phyloP scores from a whole-genome alignment of 257 asterid genomes.

The Marsdenia floribunda region DNA sequence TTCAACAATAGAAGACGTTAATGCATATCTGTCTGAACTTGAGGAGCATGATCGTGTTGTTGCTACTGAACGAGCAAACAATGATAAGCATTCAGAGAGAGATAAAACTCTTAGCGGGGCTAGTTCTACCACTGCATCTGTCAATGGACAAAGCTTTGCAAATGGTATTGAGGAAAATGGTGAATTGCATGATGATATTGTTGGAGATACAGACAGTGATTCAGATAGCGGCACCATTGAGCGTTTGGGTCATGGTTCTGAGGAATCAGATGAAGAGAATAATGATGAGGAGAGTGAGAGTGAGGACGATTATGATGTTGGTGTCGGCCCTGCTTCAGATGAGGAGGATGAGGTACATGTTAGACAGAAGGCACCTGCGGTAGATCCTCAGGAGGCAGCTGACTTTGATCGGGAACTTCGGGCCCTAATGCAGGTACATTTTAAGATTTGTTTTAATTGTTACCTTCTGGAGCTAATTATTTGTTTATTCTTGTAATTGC shows the following conservation, averaged over 20 bases:
- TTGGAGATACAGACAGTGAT: conserved; percentile 70
- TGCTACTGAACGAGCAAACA: conserved; percentile 59
- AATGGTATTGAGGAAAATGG: conserved; percentile 72
- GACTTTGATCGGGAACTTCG: conserved; percentile 92
- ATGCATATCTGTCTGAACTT: conserved; percentile 68
- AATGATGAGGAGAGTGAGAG: conserved; percentile 68
- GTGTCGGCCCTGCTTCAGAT: conserved; percentile 68
- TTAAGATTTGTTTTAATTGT: neutral
- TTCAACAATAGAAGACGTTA: conserved; percentile 74
- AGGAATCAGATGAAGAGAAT: conserved; percentile 65
- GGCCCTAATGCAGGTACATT: conserved; percentile 88
- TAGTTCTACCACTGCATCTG: conserved; percentile 43
- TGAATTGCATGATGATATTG: conserved; percentile 53
- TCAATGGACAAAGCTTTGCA: conserved; percentile 47
- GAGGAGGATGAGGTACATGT: conserved; percentile 90
- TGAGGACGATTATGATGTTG: conserved; percentile 70
- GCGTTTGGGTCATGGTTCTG: conserved; percentile 56
- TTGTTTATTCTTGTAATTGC: neutral
- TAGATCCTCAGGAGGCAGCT: conserved; percentile 82
- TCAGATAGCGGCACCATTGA: conserved; percentile 82
- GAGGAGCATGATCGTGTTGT: conserved; percentile 79
- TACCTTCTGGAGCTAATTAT: neutral
- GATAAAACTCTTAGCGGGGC: conserved; percentile 46
- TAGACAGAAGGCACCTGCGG: conserved; percentile 77
- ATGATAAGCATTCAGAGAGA: conserved; percentile 52